Evolutionary conservation across 2,329 filamentous ascomycete species (phyloP).

Genomic region (Fusarium bulbicola): DNA sequence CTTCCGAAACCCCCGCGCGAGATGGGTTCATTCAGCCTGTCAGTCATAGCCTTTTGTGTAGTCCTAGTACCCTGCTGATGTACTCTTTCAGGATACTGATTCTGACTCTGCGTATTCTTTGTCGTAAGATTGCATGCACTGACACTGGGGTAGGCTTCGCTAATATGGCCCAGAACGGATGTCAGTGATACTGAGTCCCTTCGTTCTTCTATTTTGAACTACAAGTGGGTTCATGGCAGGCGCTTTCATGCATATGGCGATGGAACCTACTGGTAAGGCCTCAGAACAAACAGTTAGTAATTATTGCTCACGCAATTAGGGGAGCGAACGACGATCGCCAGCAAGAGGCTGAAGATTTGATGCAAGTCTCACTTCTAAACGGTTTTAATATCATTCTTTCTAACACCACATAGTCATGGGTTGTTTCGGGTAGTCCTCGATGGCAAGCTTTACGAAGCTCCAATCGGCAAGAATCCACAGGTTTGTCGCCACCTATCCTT

Average conservation of each 20-base stretch:
- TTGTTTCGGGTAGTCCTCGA: slow-evolving; percentile 15
- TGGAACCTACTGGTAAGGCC: slow-evolving; percentile 13
- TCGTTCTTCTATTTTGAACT: slow-evolving; percentile 15
- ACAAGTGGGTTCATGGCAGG: slow-evolving; percentile 26
- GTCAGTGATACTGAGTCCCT: slow-evolving; percentile 24
- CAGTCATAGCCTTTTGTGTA: not conserved
- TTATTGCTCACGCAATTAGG: not conserved
- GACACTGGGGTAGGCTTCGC: not conserved
- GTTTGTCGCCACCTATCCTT: not conserved
- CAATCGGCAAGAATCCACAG: slow-evolving; percentile 14
- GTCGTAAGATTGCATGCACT: not conserved
- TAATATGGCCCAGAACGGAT: not conserved
- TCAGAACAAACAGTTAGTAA: accelerated
- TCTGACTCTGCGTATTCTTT: slow-evolving; percentile 20
- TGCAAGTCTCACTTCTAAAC: not conserved
- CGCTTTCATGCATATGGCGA: slow-evolving; percentile 24
- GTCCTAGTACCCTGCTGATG: not conserved
- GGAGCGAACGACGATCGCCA: slow-evolving; percentile 25
- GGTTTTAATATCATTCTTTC: accelerated
- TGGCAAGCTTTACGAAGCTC: slow-evolving; percentile 20
- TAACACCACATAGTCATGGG: slow-evolving; percentile 1
- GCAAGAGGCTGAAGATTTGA: slow-evolving; percentile 29
- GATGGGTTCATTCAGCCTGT: slow-evolving; percentile 4
- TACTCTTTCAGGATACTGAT: slow-evolving; percentile 10
- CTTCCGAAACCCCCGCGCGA: not conserved